Evolutionary conservation across 139 green algal genomes (phyloP).

Genomic region (Micractinium conductrix): DNA sequence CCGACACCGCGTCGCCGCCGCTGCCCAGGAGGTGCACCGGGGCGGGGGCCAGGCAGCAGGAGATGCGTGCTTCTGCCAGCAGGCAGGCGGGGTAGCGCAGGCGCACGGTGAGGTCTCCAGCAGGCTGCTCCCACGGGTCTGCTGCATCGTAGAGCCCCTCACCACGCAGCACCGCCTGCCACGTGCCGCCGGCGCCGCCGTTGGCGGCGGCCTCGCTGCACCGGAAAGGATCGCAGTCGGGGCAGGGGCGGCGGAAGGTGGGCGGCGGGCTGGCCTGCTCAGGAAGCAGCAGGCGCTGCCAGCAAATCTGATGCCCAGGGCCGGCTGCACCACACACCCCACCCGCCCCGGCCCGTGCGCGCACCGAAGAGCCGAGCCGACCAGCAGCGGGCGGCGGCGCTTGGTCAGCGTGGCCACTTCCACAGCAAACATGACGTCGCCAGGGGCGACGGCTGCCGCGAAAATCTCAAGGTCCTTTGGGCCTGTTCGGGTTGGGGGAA

Average conservation of each 20-base stretch:
- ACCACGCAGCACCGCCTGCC: slow-evolving; percentile 16
- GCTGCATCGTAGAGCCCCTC: slow-evolving; percentile 44
- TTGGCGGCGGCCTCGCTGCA: slow-evolving; percentile 2
- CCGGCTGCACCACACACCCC: neutral
- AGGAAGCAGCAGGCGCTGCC: too few relatives aligned
- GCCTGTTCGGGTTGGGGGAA: too few relatives aligned
- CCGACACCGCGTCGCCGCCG: slow-evolving; percentile 1
- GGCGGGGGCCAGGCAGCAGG: neutral
- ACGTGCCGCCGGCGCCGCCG: slow-evolving; percentile 37
- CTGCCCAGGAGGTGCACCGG: slow-evolving; percentile 35
- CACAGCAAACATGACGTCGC: neutral
- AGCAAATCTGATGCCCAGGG: too few relatives aligned
- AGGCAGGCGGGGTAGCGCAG: slow-evolving; percentile 39
- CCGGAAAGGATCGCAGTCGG: neutral
- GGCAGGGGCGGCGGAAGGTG: neutral
- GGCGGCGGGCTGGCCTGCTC: too few relatives aligned
- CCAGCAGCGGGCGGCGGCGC: neutral
- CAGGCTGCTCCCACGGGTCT: slow-evolving; percentile 38
- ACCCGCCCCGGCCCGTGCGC: too few relatives aligned
- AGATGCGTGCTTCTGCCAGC: slow-evolving; percentile 6
- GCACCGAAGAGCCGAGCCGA: slow-evolving; percentile 7
- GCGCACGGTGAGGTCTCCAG: slow-evolving; percentile 28
- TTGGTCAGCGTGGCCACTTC: slow-evolving; percentile 18
- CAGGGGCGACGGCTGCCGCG: neutral
- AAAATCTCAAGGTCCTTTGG: slow-evolving; percentile 45